Conservation (phyloP, 1,284 basidiomycete genomes). For the Gomphus sp. region DNA sequence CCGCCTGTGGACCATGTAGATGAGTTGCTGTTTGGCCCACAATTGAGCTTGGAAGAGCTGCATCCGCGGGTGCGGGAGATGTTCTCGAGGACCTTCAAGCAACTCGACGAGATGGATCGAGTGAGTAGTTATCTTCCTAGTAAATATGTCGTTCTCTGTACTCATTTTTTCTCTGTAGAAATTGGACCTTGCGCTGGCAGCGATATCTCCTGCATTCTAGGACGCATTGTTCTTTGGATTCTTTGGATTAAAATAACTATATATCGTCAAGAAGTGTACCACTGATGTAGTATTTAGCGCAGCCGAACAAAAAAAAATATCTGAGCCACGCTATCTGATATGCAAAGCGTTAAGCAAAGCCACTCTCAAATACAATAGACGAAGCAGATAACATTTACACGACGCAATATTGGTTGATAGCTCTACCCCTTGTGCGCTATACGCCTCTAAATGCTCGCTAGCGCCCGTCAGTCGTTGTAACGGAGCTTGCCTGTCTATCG, state of each 20-base stretch:
- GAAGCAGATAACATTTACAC: no score
- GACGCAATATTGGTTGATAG: no score
- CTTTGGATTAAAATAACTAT: not conserved
- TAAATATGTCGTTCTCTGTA: not conserved
- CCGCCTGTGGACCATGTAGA: constrained; percentile 53
- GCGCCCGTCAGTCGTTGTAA: no score
- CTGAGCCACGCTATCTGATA: no score
- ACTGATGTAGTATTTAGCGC: not conserved
- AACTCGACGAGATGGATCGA: constrained; percentile 74
- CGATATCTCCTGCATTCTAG: not conserved
- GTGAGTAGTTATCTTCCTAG: constrained; percentile 27
- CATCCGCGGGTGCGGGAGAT: constrained; percentile 68
- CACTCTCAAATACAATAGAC: no score
- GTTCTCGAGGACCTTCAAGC: constrained; percentile 61
- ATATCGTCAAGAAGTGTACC: not conserved
- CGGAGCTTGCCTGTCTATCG: no score
- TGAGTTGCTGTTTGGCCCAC: constrained; percentile 61
- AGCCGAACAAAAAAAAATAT: no score
- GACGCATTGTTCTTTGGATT: not conserved
- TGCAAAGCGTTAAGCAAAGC: no score
- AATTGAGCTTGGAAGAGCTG: constrained; percentile 49
- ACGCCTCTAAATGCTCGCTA: no score
- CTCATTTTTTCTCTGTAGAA: constrained; percentile 11
- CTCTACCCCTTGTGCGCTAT: no score
- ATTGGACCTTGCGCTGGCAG: constrained; percentile 13